Evolutionary conservation across 2,329 filamentous ascomycete species (phyloP).

Genomic region (Fusarium gaditjirri): DNA sequence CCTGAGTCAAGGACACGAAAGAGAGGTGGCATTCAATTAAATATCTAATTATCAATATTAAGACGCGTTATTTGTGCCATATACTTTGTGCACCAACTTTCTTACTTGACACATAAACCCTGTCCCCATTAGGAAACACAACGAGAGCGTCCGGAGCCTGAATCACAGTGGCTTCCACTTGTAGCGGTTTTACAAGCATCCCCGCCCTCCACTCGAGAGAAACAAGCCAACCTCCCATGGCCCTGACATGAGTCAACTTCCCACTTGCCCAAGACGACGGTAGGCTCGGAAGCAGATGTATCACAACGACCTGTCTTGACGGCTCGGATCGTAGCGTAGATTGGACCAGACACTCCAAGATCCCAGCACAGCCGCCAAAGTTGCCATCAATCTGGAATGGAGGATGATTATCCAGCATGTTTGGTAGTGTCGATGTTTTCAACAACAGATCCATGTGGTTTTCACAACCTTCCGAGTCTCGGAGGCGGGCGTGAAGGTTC

Average conservation of each 20-base stretch:
- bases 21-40: accelerated
- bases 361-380: conserved; percentile 41
- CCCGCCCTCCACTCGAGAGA: conserved; percentile 29
- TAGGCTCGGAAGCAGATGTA: conserved; percentile 33
- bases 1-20: accelerated
- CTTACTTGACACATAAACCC: not conserved
- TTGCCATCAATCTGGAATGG: conserved; percentile 48
- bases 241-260: not conserved
- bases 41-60: not conserved
- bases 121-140: not conserved
- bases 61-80: not conserved
- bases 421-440: conserved; percentile 26
- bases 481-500: conserved; percentile 59
- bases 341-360: conserved; percentile 39
- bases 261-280: conserved; percentile 26
- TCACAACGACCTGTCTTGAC: conserved; percentile 1
- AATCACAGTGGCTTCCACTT: conserved; percentile 3
- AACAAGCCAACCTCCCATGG: conserved; percentile 28
- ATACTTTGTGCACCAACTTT: not conserved
- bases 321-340: conserved; percentile 6
- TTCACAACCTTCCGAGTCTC: conserved; percentile 20
- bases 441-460: conserved; percentile 35
- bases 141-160: conserved; percentile 11
- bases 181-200: not conserved
- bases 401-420: conserved; percentile 37